Conservation (phyloP, 75 land plant species). For the Chamaecyparis obtusa region DNA sequence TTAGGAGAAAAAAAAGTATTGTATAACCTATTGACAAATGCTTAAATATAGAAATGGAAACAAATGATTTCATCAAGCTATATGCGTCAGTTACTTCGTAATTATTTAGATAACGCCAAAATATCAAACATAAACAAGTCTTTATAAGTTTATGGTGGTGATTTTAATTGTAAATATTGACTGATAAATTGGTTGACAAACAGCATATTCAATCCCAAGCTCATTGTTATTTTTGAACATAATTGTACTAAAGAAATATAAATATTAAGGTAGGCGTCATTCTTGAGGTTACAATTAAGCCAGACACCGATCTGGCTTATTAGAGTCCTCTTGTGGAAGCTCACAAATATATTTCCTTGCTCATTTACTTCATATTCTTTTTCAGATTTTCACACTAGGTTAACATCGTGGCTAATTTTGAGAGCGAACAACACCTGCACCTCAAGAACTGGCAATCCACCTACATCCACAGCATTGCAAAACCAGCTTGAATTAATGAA, state of each 20-base stretch:
- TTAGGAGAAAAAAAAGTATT: not conserved
- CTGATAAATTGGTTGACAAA: not conserved
- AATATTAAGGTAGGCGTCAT: not conserved
- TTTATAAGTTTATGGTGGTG: not conserved
- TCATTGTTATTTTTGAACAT: too few species aligned
- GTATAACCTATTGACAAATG: not conserved
- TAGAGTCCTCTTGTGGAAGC: not conserved
- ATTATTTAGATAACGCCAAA: not conserved
- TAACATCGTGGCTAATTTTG: not conserved
- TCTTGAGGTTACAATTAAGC: not conserved
- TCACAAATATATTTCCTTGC: not conserved
- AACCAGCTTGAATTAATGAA: not conserved
- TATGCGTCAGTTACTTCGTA: not conserved
- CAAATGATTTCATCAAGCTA: not conserved
- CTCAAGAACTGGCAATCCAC: not conserved
- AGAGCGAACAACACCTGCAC: not conserved
- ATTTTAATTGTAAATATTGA: not conserved
- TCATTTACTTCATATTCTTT: not conserved
- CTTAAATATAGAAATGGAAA: not conserved
- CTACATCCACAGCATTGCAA: not conserved
- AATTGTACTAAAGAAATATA: not conserved
- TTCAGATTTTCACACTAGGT: not conserved
- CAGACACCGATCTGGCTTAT: not conserved
- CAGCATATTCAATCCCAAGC: not conserved
- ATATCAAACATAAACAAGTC: not conserved